Base-by-base conservation (phyloP, 129 eudicot species). In the Flaveria sonorensis region DNA sequence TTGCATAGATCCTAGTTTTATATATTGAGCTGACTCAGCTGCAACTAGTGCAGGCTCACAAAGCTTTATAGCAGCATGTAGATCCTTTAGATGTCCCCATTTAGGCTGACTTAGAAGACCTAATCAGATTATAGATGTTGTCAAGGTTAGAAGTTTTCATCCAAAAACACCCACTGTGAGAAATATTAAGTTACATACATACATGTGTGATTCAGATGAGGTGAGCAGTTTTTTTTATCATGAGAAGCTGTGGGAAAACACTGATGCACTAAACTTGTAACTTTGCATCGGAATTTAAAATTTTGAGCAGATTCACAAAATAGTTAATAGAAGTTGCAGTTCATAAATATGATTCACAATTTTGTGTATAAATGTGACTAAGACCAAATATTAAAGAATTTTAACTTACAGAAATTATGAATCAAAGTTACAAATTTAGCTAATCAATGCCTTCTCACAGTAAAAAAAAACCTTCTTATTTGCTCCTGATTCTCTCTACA, bases 41-140 rank as follows among this genome's bases (percentile, higher is more conserved):
- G 97, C 90, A 86, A 91, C 90, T 53, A 94, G 89, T 67, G 97
- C 97, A 86, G 96, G 90, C 83, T 94, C 99, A 75, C 97, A 94
- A 61, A 91, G 99, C 89, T 87, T 94, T 73, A 94, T 86, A 66
- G 89, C 97, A 80, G 93, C 97, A 89, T 94, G 98, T 55, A 94
- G 89, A 71, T 94, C 98, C 82, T 89, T 94, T 72, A 94, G 74
- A 80, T 94, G 98, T 61, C 97, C 97, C 96, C 96, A 94, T 82
- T 94, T 94, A 65, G 97, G 98, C 79, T 94, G 96, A 69, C 93
- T 83, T 62, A 94, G 72, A 36, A 94, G 88, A 71, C 98, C 98
- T 94, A 67, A 48, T 72, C 23, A 62, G 23, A 69, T 40, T 48
- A 20, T 61, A 40, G 48, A 21, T 28, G 24, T 28, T 53, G 28